These are phyloP conservation scores for Grosmannia huntii DNA, from an alignment of 2,329 filamentous ascomycete species.

Conservation along the genomic window DNA sequence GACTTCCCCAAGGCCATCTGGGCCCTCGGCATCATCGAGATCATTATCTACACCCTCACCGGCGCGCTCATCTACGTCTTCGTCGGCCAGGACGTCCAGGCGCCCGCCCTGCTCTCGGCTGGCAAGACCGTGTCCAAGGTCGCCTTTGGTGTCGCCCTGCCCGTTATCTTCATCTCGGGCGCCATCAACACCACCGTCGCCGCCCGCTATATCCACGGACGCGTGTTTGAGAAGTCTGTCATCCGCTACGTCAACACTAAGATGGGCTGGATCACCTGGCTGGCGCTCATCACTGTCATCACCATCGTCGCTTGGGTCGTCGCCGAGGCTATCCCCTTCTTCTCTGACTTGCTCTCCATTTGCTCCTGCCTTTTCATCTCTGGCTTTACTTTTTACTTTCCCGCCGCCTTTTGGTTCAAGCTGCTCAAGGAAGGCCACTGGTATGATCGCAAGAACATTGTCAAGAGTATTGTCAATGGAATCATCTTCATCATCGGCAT, in stretches of 20 bases:
- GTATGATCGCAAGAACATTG: slow-evolving; percentile 14
- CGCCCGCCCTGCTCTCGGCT: slow-evolving; percentile 56
- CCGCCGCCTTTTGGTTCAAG: slow-evolving; percentile 21
- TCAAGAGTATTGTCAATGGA: slow-evolving; percentile 2
- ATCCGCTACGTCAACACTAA: slow-evolving; percentile 34
- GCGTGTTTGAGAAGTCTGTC: slow-evolving; percentile 29
- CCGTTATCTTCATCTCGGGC: slow-evolving; percentile 63
- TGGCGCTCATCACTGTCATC: slow-evolving; percentile 39
- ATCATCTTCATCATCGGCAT: slow-evolving; percentile 5
- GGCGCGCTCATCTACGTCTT: slow-evolving; percentile 4
- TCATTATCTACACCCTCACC: slow-evolving; percentile 5
- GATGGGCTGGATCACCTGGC: slow-evolving; percentile 38
- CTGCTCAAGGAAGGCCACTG: slow-evolving; percentile 19
- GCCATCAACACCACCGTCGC: slow-evolving; percentile 17
- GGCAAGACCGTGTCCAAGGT: slow-evolving; percentile 46
- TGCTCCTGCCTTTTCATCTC: slow-evolving; percentile 37
- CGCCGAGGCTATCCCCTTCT: slow-evolving; percentile 61
- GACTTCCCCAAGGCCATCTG: slow-evolving; percentile 43
- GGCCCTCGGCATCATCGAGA: slow-evolving; percentile 40
- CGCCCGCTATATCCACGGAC: slow-evolving; percentile 32
- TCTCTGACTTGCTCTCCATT: slow-evolving; percentile 51
- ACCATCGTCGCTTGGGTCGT: slow-evolving; percentile 59
- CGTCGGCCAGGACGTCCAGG: slow-evolving; percentile 43
- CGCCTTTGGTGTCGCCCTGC: slow-evolving; percentile 56
- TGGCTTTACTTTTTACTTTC: slow-evolving; percentile 27